Conservation (phyloP, 2,329 filamentous ascomycete species). For the Penicillium sp. region DNA sequence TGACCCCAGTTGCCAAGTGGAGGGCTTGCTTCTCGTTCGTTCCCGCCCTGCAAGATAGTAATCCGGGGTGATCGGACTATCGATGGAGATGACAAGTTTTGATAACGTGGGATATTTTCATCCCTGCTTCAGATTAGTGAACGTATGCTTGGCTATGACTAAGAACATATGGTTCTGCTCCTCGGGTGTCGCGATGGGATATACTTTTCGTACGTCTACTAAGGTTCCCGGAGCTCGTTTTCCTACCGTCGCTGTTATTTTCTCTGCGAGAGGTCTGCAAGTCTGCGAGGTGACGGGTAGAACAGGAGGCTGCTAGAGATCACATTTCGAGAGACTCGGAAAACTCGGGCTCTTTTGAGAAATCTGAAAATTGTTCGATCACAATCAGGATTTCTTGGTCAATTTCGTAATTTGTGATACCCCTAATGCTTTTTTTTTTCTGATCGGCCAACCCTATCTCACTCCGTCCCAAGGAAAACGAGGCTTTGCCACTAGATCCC, state of each 20-base stretch:
- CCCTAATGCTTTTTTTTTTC: background rate
- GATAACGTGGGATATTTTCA: conserved; percentile 9
- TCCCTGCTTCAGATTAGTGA: background rate
- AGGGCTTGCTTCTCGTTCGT: background rate
- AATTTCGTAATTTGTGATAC: background rate
- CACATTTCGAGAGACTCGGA: background rate
- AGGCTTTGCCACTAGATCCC: conserved; percentile 6
- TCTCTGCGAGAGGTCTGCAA: background rate
- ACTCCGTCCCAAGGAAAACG: background rate
- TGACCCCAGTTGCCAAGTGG: no score
- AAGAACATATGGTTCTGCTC: background rate
- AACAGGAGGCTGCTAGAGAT: background rate
- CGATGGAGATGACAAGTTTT: conserved; percentile 5
- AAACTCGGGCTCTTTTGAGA: background rate
- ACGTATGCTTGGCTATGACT: conserved; percentile 1
- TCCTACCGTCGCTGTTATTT: no score
- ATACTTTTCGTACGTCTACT: background rate
- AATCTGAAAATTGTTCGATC: background rate
- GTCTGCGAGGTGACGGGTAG: background rate
- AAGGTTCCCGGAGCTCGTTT: background rate
- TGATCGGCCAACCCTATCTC: background rate
- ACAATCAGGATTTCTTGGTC: background rate
- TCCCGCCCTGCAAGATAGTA: background rate
- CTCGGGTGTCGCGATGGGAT: background rate
- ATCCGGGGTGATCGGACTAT: background rate